Percentiles rank a stretch among this genome's conserved stretches.
phyloP scores from a whole-genome alignment of 2,329 filamentous ascomycete species.

The Aspergillus sp. region DNA sequence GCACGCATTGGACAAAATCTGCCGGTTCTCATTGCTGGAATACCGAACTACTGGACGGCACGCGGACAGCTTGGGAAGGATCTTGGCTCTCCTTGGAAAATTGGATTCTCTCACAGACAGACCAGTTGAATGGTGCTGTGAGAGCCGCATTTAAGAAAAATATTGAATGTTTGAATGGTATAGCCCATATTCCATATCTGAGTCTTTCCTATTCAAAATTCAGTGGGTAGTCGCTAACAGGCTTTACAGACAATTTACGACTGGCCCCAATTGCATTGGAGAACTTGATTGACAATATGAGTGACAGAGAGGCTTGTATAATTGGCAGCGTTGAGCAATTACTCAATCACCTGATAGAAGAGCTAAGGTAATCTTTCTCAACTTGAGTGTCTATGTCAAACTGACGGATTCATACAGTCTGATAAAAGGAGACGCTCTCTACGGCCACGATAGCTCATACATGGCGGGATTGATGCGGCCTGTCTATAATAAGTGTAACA shows the following conservation, averaged over 20 bases:
- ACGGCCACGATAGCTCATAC: constrained; percentile 8
- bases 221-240: neutral
- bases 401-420: neutral
- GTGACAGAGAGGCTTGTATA: neutral
- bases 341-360: neutral
- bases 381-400: neutral
- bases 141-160: neutral
- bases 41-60: constrained; percentile 8
- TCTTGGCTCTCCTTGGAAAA: neutral
- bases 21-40: constrained; percentile 9
- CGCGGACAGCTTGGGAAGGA: neutral
- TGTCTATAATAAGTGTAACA: constrained; percentile 6
- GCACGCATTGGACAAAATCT: constrained; percentile 1
- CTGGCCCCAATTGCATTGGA: neutral
- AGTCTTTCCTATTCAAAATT: neutral
- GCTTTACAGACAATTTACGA: neutral
- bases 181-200: neutral
- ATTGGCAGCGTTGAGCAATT: neutral
- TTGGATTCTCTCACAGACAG: neutral
- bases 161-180: neutral
- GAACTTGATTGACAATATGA: neutral
- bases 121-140: neutral
- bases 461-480: constrained; percentile 8
- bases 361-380: neutral
- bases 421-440: constrained; percentile 3